Evolutionary conservation across 2,329 filamentous ascomycete species (phyloP).

Genomic region (Sporothrix inflata): DNA sequence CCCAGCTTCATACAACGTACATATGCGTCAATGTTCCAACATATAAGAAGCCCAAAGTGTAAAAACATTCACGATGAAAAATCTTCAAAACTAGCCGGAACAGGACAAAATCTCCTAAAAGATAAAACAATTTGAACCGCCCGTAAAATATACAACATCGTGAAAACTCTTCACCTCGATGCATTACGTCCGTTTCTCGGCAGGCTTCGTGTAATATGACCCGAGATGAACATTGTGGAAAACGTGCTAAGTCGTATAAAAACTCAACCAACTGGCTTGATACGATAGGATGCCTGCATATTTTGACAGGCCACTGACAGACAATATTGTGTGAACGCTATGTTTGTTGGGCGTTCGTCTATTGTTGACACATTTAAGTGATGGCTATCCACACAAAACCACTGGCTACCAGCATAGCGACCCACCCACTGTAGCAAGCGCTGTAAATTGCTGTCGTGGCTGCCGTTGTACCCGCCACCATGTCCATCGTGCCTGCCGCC

Average conservation of each 20-base stretch:
- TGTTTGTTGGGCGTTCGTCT: background rate
- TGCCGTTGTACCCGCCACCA: too few relatives aligned
- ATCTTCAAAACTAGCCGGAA: background rate
- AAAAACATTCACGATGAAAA: background rate
- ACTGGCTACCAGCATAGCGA: background rate
- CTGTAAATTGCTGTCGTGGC: constrained; percentile 1
- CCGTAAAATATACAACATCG: background rate
- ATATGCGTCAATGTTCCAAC: too few relatives aligned
- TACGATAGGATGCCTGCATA: background rate
- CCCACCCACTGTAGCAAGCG: background rate
- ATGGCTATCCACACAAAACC: background rate
- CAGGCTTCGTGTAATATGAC: constrained; percentile 10
- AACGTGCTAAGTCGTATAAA: background rate
- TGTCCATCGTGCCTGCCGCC: background rate
- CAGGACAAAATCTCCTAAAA: too few relatives aligned
- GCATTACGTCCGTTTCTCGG: background rate
- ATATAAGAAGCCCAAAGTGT: too few relatives aligned
- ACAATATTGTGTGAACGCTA: background rate
- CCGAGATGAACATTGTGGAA: background rate
- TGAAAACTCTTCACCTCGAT: constrained; percentile 4
- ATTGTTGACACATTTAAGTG: background rate
- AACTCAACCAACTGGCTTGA: background rate
- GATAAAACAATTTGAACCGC: background rate
- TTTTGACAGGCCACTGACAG: background rate
- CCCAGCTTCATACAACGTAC: too few relatives aligned